Base-by-base conservation (phyloP, 1,284 basidiomycete species). In the Fomitopsis schrenkii region DNA sequence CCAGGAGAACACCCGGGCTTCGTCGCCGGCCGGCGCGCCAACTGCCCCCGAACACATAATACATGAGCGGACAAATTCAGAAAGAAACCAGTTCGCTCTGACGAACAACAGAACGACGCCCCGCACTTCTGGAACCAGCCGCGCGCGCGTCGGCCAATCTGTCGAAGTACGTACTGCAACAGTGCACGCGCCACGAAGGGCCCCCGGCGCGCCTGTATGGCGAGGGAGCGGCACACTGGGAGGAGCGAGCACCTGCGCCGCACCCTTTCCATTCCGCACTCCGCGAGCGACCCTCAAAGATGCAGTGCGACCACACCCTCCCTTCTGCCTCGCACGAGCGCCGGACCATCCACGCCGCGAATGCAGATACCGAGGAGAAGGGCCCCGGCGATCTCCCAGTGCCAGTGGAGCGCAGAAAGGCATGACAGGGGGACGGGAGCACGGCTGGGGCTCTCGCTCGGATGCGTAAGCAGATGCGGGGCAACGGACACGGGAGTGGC, bases 251-350 rank as follows among this genome's bases (percentile, higher is more conserved):
- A 50, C 48, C 15, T 33, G 48, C 28, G 28, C 28, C 48, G 48
- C 28, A 50, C 48, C 48, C 28, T 50, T 50, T 38, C 30, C 52
- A 54, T 33, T 54, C 50, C 52, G 19, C 35, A 54, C 52, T 54
- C 52, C 52, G 52, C 52, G 52, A 54, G 52, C 52, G 35, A 36
- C 52, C 52, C 52, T 26, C 36, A 54, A 54, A 54, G 52, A 54
- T 54, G 36, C 52, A 2, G 30, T 8, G 22, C 17, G 14, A 14
- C 33, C 50, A 17, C 15, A 53, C 22, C 45, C 22, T 26, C 45
- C 30, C 48, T n/a, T 50, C 22, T 50, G 38, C 45, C 19, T 50
- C 28, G 28, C 10, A 33, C 48, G 48, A 26, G 28, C 48, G 1
- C 26, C 48, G 48, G 48, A 50, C 30, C 48, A 50, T 50, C 2